Base-by-base conservation (phyloP, 345 rosid species). In the Durio zibethinus region DNA sequence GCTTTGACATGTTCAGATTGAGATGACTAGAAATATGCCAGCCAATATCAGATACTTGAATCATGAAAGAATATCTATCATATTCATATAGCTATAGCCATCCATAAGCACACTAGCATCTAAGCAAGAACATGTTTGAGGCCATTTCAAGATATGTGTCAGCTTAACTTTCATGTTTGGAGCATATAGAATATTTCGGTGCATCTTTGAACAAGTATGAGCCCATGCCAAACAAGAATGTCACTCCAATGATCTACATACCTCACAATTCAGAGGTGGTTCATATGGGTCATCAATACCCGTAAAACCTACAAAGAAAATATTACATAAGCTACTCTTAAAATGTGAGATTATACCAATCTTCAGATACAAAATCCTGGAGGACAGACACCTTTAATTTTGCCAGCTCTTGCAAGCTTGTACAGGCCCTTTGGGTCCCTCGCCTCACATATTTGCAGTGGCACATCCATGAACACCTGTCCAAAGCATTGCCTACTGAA, bases 371-470 rank as follows among this genome's bases (percentile, higher is more conserved):
- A 15, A 80, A 75, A 65, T 45, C 4, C 72, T 33, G 72, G 16
- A 61, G 27, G 10, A 60, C 38, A 66, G 3, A 42, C 84, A 90
- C 97, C 93, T 86, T 88, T 91, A 78, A 93, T 89, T 81, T 90
- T 93, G 78, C 98, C 98, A 0, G 97, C 92, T 62, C 98, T 89
- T 50, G 97, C 98, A 76, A 93, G 93, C 87, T 90, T 91, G 90
- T 93, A 93, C 4, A 93, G 82, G 77, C 97, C 97, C 87, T 93
- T 93, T 5, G 98, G 92, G 78, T 93, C 97, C 76, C 97, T 91
- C 4, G 86, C 87, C 86, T 93, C 98, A 35, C 97, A 93, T 78
- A 90, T 86, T 18, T 84, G 80, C 66, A 90, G 94, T 2, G 98
- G 81, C 60, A 87, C 93, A 77, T 93, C 87, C 97, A 93, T 86